Evolutionary conservation across 352 stramenopile species (phyloP).

Genomic region (Globisporangium alternatum): DNA sequence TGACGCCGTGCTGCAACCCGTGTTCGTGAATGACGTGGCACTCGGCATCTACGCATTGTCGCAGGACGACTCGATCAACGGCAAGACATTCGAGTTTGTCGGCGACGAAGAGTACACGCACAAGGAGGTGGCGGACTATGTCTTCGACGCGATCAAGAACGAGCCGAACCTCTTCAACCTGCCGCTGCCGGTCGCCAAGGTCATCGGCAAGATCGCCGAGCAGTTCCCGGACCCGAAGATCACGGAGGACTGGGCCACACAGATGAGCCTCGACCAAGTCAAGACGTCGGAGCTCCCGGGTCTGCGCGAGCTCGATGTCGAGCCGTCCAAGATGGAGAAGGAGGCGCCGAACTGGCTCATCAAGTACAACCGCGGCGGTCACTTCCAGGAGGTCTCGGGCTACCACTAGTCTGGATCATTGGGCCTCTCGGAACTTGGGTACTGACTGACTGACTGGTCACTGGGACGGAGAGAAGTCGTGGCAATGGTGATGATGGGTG

Average conservation of each 20-base stretch:
- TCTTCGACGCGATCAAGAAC: slow-evolving; percentile 90
- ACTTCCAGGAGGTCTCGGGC: slow-evolving; percentile 91
- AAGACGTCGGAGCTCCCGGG: slow-evolving; percentile 80
- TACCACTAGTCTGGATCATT: slow-evolving; percentile 61
- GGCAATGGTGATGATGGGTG: background rate
- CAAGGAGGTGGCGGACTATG: slow-evolving; percentile 96
- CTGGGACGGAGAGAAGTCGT: background rate
- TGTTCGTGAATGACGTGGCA: slow-evolving; percentile 84
- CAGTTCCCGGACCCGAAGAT: slow-evolving; percentile 85
- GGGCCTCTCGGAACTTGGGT: slow-evolving; percentile 1
- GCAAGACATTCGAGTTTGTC: slow-evolving; percentile 94
- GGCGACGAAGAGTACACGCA: slow-evolving; percentile 96
- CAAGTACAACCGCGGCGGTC: slow-evolving; percentile 92
- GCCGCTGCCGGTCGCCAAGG: slow-evolving; percentile 66
- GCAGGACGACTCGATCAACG: slow-evolving; percentile 85
- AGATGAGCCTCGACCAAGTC: slow-evolving; percentile 76
- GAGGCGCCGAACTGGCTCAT: slow-evolving; percentile 94
- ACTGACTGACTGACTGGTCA: background rate
- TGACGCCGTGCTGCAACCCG: slow-evolving; percentile 91
- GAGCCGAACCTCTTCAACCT: slow-evolving; percentile 80
- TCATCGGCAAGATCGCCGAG: slow-evolving; percentile 78
- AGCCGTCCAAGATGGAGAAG: slow-evolving; percentile 92
- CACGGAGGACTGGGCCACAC: slow-evolving; percentile 73
- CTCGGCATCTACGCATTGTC: slow-evolving; percentile 77
- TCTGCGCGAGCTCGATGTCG: slow-evolving; percentile 81